phyloP scores from a whole-genome alignment of 2,329 filamentous ascomycete genomes.

The Aspergillus sp. region DNA sequence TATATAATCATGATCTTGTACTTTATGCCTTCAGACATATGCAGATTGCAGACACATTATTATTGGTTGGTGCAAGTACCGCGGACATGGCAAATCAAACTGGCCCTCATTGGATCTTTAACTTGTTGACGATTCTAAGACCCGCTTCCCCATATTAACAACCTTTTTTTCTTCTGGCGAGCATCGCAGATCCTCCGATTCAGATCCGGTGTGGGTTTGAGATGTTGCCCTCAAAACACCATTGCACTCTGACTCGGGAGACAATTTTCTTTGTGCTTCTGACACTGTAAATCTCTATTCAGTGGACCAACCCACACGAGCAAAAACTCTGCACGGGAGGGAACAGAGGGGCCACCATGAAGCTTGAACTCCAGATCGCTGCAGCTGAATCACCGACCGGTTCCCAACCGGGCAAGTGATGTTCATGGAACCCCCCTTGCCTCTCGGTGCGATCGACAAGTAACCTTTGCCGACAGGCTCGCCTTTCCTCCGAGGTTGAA shows the following conservation, averaged over 20 bases:
- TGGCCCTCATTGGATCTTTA: background rate
- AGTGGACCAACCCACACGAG: background rate
- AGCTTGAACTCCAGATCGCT: background rate
- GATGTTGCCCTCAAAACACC: background rate
- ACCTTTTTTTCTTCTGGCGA: background rate
- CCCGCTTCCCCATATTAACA: slow-evolving; percentile 9
- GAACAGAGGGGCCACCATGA: background rate
- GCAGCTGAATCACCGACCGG: background rate
- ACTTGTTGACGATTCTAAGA: background rate
- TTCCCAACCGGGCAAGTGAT: background rate
- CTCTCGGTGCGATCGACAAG: no score
- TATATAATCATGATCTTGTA: background rate
- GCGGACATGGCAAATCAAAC: no score
- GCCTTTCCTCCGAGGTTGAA: no score
- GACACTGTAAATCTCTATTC: no score
- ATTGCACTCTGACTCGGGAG: no score
- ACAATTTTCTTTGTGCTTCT: no score
- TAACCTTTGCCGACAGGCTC: no score
- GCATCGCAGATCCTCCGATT: background rate
- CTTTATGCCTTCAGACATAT: no score
- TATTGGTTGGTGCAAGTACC: background rate
- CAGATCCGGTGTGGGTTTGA: background rate
- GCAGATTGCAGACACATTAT: background rate
- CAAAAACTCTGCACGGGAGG: background rate
- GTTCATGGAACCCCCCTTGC: background rate